Evolutionary conservation across 2,329 filamentous ascomycete species (phyloP), one percentile per base, ranked within the genome.

Genomic region (Aureobasidium lini): DNA sequence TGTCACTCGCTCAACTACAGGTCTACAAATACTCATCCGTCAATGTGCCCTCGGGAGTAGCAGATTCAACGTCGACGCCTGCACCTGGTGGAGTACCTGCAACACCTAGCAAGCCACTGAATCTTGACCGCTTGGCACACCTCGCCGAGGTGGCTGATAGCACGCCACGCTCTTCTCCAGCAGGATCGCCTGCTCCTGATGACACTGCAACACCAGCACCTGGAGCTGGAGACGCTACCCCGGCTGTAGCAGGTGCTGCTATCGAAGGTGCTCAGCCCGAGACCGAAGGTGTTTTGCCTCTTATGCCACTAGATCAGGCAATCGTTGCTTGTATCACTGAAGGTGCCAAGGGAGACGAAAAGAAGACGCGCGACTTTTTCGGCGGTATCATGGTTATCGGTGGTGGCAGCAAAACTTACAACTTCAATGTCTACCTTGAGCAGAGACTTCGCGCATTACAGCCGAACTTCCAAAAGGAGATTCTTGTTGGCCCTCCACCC

Each of bases 351-450:
- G 87, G 87, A 60, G 93, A 97, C 70, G 91, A 97, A 65, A 93
- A 94, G 76, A 95, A 95, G 73, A 85, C 93, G 63, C 87, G 90
- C 57, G 94, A 99, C 70, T 88, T 96, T 68, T 81, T 95, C 34
- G 89, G 89, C 39, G 88, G 88, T 48, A 93, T 96, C 75, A 94
- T 96, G 88, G 84, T 95, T 1, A 85, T 95, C 57, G 91, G 91
- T 49, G 91, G 92, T 32, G 90, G 89, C 2, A 85, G 88, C 64
- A 89, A 94, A 76, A 85, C 88, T 0, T 85, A 88, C 1, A 84
- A 89, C 6, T 88, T 99, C 67, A 87, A 89, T 23, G 81, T 86
- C 2, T 90, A 89, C 63, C 80, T 99, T 2, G 94, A 99, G 74
- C 88, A 93, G 68, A 83, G 85, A 66, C 80, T 97, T 53, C 86